Evolutionary conservation across 1,139 yeast species (phyloP).

Genomic region (Debaryomyces singareniensis): DNA sequence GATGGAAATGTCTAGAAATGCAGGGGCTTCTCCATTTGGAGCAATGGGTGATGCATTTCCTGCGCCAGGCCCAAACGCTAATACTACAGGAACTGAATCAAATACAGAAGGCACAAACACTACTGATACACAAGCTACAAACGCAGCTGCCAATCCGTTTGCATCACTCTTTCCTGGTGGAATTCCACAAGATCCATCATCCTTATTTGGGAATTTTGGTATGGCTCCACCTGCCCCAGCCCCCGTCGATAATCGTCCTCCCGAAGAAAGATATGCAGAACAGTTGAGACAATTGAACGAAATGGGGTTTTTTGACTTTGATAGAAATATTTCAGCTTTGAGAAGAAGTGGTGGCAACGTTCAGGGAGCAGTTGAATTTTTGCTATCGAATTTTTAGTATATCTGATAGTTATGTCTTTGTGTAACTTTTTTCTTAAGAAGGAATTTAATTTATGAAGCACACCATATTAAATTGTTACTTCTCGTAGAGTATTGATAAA

Average conservation of each 20-base stretch:
- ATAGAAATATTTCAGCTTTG: constrained; percentile 82
- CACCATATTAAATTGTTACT: no score
- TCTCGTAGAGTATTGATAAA: no score
- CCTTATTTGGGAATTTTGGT: constrained; percentile 44
- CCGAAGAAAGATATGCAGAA: constrained; percentile 88
- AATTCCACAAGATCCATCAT: constrained; percentile 25
- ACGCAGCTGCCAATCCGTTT: constrained; percentile 35
- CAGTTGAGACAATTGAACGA: constrained; percentile 92
- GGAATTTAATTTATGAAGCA: no score
- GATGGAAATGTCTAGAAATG: constrained; percentile 62
- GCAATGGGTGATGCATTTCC: constrained; percentile 37
- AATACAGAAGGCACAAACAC: constrained; percentile 9
- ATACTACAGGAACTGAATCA: constrained; percentile 10
- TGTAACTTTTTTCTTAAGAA: constrained; percentile 1
- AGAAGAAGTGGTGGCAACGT: constrained; percentile 96
- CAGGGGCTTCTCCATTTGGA: constrained; percentile 34
- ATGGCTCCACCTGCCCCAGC: constrained; percentile 24
- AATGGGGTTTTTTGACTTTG: constrained; percentile 94
- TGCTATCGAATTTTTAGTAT: constrained; percentile 35
- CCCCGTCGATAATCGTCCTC: constrained; percentile 78
- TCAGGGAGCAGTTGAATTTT: constrained; percentile 90
- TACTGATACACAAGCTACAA: constrained; percentile 6
- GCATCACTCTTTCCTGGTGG: constrained; percentile 40
- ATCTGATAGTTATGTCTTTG: neutral
- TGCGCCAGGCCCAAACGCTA: constrained; percentile 47